Percentiles rank a stretch among this genome's conserved stretches.
phyloP scores from a whole-genome alignment of 345 rosid genomes.

The Lepidium sativum region DNA sequence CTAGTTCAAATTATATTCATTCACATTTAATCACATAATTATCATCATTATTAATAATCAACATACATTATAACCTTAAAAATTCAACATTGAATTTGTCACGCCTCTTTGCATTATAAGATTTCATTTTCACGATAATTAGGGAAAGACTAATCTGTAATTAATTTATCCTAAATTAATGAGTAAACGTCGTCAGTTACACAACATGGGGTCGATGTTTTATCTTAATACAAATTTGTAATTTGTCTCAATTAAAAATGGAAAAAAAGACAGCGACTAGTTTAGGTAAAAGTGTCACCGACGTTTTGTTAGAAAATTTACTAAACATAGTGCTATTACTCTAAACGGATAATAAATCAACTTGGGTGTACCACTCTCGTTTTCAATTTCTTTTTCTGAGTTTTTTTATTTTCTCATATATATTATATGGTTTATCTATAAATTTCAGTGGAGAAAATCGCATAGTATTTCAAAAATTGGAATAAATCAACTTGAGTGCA shows the following conservation, averaged over 20 bases:
- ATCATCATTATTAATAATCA: neutral
- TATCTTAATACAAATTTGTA: slow-evolving; percentile 1
- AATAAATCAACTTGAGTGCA: too few species aligned
- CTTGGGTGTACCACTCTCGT: neutral
- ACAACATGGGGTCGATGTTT: neutral
- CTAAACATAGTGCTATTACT: neutral
- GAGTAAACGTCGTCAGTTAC: slow-evolving; percentile 3
- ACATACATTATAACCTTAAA: neutral
- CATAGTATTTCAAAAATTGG: too few species aligned
- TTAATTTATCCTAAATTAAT: neutral
- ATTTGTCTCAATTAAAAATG: neutral
- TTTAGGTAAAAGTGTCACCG: slow-evolving; percentile 4
- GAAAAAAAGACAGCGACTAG: neutral
- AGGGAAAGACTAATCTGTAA: neutral
- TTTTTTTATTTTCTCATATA: neutral
- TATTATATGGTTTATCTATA: neutral
- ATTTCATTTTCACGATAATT: neutral
- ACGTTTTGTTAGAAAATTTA: neutral
- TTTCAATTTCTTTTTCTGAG: neutral
- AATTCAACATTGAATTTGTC: slow-evolving; percentile 11
- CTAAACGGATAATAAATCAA: neutral
- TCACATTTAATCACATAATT: neutral
- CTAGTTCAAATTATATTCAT: slow-evolving; percentile 4
- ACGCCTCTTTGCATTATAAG: slow-evolving; percentile 1
- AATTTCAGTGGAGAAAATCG: neutral